Conservation (phyloP, 2,329 filamentous ascomycete species). For the Botryotinia globosa region DNA sequence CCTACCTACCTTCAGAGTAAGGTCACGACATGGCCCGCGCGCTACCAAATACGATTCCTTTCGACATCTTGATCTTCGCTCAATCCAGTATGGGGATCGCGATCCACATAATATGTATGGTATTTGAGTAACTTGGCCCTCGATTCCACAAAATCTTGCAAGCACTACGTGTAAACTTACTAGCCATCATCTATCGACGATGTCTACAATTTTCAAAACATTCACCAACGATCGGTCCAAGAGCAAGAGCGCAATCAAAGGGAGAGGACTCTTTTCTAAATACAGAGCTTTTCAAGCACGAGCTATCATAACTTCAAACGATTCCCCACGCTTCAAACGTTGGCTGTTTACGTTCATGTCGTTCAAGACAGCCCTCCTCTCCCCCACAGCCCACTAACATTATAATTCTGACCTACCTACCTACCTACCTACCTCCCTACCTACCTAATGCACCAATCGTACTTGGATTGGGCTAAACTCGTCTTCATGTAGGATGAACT, state of each 20-base stretch:
- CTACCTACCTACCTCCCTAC: too few relatives aligned
- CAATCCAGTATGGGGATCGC: background rate
- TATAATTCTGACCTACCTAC: background rate
- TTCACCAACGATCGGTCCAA: background rate
- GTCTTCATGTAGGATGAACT: background rate
- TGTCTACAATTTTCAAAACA: background rate
- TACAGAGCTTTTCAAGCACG: background rate
- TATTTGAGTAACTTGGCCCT: background rate
- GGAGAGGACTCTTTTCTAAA: background rate
- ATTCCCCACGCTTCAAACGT: background rate
- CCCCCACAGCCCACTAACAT: background rate
- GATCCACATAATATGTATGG: background rate
- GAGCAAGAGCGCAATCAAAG: background rate
- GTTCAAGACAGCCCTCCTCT: background rate
- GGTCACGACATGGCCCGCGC: constrained; percentile 1
- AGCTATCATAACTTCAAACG: background rate
- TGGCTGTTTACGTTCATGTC: background rate
- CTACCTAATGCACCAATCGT: background rate
- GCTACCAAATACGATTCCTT: constrained; percentile 10
- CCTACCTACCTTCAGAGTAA: background rate
- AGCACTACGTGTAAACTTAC: background rate
- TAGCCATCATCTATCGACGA: background rate
- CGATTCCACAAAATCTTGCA: background rate
- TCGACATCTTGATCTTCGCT: background rate
- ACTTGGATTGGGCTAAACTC: background rate